These are phyloP conservation scores for Musa troglodytarum DNA, from an alignment of 176 grass and related monocot genomes.

Conservation along the genomic window DNA sequence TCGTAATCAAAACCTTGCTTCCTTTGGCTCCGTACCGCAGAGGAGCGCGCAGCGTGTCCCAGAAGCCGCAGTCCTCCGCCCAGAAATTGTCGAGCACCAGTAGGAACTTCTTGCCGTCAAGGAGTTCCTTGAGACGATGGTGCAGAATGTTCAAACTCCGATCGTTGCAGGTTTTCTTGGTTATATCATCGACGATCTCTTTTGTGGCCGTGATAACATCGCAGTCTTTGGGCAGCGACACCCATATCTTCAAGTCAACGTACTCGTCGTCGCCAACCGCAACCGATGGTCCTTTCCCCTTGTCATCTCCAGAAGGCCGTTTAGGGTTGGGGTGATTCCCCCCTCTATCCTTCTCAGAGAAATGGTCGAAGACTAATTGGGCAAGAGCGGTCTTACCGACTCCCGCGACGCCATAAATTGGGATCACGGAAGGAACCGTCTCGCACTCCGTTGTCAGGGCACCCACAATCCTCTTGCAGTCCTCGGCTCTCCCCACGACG, in stretches of 20 bases:
- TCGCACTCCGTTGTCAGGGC: conserved; percentile 8
- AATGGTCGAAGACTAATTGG: conserved; percentile 13
- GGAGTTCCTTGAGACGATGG: conserved; percentile 14
- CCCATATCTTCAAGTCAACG: conserved; percentile 40
- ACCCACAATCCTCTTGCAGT: conserved; percentile 14
- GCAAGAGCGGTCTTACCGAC: conserved; percentile 57
- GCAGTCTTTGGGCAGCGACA: conserved; percentile 29
- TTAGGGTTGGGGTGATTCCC: not conserved
- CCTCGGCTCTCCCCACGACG: conserved; percentile 10
- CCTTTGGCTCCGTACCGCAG: conserved; percentile 18
- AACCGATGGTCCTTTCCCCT: not conserved
- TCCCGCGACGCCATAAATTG: conserved; percentile 31
- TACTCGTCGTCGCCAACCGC: not conserved
- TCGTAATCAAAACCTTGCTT: conserved; percentile 48
- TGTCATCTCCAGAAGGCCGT: not conserved
- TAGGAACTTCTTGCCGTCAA: conserved; percentile 27
- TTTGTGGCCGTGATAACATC: conserved; percentile 31
- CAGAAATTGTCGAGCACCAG: conserved; percentile 49
- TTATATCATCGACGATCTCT: conserved; percentile 33
- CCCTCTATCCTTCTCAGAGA: not conserved
- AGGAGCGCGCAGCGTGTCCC: conserved; percentile 31
- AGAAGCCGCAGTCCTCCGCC: conserved; percentile 30
- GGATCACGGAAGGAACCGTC: conserved; percentile 22
- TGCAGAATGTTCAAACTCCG: conserved; percentile 36
- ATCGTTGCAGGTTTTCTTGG: conserved; percentile 1